Evolutionary conservation across 2,329 filamentous ascomycete species (phyloP), one percentile per base, ranked within the genome.

Genomic region (Sporothrix variecibatus): DNA sequence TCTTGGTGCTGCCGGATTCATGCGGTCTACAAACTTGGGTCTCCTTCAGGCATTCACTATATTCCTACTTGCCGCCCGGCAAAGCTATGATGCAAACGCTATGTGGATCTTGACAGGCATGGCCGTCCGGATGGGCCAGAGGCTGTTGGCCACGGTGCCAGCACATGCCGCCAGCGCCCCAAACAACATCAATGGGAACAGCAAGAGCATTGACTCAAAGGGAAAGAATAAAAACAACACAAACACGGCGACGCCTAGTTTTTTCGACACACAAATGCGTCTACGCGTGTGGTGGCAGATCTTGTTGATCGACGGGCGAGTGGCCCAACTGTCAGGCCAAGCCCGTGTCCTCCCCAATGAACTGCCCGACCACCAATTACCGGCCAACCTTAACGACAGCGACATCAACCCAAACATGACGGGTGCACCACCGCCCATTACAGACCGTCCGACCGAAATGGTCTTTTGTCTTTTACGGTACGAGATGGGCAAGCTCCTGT

Each of bases 101-200:
- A 84, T 89, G 15, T 91, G 89, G 88, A 87, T 88, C 64, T 82
- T 92, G 75, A 88, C 87, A 0, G 89, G 89, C 0, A 82, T 91
- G 7, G 85, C 86, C 8, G 84, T 88, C 20, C 81, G 86, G 5
- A 85, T 88, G 79, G 86, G 82, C 0, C 84, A 86, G n/a, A 82
- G 84, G n/a, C 81, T 88, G 34, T 84, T 62, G 40, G 56, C 56
- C 2, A n/a, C 73, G 26, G 51, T 26, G 46, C 67, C 67, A 5
- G 17, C 67, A 1, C 26, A 51, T 20, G 0, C 43, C 3, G 20
- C 46, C 1, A 51, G 17, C 28, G 3, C 38, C 4, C 31, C 65
- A 6, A 12, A 9, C 0, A 31, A 51, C 20, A n/a, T 2, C 46
- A 53, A n/a, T 4, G 67, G 20, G 12, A 23, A 51, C 46, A 40